Evolutionary conservation across 2,329 filamentous ascomycete species (phyloP), one percentile per base, ranked within the genome.

Genomic region (Cladosporium austrohemisphaericum): DNA sequence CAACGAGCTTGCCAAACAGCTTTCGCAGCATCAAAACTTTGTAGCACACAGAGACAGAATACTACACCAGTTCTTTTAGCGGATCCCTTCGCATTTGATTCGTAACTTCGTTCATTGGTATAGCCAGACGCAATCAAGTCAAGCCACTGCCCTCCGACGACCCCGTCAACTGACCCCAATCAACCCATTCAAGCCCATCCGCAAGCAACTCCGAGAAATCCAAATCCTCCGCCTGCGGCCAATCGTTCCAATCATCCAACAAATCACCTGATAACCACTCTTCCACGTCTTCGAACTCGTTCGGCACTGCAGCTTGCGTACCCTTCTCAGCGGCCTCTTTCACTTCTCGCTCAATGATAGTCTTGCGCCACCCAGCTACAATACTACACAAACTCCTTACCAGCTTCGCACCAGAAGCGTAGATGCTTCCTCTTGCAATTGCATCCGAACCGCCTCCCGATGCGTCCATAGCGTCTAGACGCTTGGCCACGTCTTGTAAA

Each of bases 41-140:
- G 78, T 86, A 50, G 70, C 67, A 60, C 86, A 91, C 71, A 74
- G 79, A 48, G 69, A 80, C 55, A 76, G 79, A 62, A 72, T 88
- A 52, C 62, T 79, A 13, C 60, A 65, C 41, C 65, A 61, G 52
- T 83, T 77, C 60, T 84, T 72, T 63, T 60, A 55, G 53, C 22
- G 28, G 11, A 13, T 5, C 13, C 29, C 5, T 31, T 6, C 11
- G 29, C 29, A 31, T 31, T 10, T 10, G 5, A 36, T 20, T 20
- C 8, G 5, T 10, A n/a, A n/a, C n/a, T n/a, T n/a, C n/a, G n/a
- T n/a, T n/a, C n/a, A n/a, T n/a, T n/a, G n/a, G n/a, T n/a, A n/a
- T n/a, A n/a, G n/a, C n/a, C n/a, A n/a, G n/a, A n/a, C n/a, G n/a
- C n/a, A n/a, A 20, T 46, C 10, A 46, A 18, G 16, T 16, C 6